Percentiles rank a stretch among this genome's conserved stretches.
These are phyloP conservation scores for Ophiorrhiza pumila DNA, from an alignment of 257 asterid species.

Conservation along the genomic window DNA sequence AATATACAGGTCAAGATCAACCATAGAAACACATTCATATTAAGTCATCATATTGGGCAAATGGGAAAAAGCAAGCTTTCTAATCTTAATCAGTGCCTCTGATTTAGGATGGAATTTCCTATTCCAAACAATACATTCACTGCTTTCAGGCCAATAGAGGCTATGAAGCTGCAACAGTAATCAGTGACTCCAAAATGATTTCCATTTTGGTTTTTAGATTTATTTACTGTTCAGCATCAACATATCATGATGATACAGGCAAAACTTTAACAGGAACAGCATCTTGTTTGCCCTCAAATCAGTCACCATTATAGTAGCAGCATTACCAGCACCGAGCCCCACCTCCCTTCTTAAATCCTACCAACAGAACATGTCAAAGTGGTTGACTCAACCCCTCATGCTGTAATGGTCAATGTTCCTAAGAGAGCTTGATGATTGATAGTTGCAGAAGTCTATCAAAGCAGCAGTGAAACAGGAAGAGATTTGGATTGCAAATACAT, in stretches of 20 bases:
- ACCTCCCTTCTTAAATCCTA: neutral
- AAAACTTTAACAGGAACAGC: neutral
- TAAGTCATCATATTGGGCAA: neutral
- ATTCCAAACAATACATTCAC: neutral
- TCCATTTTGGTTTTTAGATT: neutral
- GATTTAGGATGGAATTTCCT: neutral
- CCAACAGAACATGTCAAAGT: neutral
- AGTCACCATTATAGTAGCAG: neutral
- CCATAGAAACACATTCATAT: neutral
- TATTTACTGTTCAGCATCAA: neutral
- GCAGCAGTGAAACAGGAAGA: neutral
- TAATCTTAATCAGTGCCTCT: neutral
- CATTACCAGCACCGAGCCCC: neutral
- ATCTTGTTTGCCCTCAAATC: neutral
- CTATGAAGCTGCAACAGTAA: slow-evolving; percentile 1
- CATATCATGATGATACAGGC: neutral
- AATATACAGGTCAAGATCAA: neutral
- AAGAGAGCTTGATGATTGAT: no score
- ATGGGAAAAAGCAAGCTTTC: neutral
- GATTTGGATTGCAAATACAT: neutral
- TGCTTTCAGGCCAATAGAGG: neutral
- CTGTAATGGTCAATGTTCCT: neutral
- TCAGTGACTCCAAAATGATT: neutral
- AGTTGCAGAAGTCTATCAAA: neutral
- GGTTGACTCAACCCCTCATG: neutral